Evolutionary conservation across 768 basidiomycete genomes (phyloP), one percentile per base, ranked within the genome.

Genomic region (Russula brevipes): DNA sequence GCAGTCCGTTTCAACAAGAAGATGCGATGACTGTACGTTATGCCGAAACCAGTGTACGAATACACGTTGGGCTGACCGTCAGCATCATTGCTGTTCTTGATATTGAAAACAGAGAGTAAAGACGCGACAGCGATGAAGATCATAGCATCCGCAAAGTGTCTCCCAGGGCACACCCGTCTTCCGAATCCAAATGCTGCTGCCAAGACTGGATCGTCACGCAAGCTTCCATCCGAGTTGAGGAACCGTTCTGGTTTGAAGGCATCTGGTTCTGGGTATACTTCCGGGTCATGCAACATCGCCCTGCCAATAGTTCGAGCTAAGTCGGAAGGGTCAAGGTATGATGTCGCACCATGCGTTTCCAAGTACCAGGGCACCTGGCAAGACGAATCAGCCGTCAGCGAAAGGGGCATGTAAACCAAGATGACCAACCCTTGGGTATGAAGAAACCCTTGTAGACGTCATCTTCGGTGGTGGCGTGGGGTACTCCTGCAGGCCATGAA

Each of bases 151-250:
- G 44, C 60, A 6, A 55, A 50, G 33, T 69, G 68, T 3, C 58
- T 57, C 16, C 69, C 69, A 5, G 69, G 69, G 19, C 69, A 69
- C 19, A 66, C 46, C 3, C 70, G 60, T 6, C 60, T 56, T 19
- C 70, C 69, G 19, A 63, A 69, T 17, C 69, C 70, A 44, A 70
- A 70, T 31, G 52, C 66, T 12, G 54, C 31, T 4, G 31, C 1
- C 33, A 54, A 33, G 0, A 49, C 17, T 4, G 54, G 39, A 31
- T 61, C 60, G 0, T 56, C 60, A 7, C 45, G 46, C 17, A 42
- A 17, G 31, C 19, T 44, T 49, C 61, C 61, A n/a, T 63, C 57
- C 5, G 49, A 1, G 11, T 52, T 45, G n/a, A 63, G 56, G 50
- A 58, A 63, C 14, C 61, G 41, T 14, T 52, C 50, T 0, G 61